Evolutionary conservation across 768 basidiomycete genomes (phyloP).

Genomic region (Stropharia rugosoannulata): DNA sequence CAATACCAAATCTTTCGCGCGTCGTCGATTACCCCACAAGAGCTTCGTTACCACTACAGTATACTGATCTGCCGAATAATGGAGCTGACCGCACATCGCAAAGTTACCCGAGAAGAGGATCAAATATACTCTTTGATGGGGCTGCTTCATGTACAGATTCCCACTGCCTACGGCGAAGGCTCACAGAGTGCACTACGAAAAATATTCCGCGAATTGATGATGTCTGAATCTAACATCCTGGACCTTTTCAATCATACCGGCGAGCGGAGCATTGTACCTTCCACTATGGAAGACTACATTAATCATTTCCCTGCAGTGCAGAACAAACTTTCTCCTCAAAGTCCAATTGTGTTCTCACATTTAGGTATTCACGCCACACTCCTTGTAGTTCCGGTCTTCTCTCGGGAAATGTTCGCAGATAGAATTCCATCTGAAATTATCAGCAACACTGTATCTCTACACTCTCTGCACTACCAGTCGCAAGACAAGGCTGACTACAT

Average conservation of each 20-base stretch:
- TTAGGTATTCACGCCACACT: neutral
- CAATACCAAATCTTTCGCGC: neutral
- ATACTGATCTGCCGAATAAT: neutral
- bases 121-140: neutral
- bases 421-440: too few species aligned
- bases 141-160: neutral
- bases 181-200: neutral
- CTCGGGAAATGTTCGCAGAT: too few species aligned
- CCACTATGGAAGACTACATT: neutral
- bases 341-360: neutral
- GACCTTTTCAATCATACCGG: neutral
- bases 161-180: neutral
- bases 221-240: neutral
- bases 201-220: neutral
- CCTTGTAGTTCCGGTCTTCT: neutral
- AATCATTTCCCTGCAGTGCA: too few species aligned
- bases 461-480: too few species aligned
- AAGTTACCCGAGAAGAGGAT: slow-evolving; percentile 1
- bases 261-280: neutral
- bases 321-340: neutral
- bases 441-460: too few species aligned
- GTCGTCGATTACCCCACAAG: neutral
- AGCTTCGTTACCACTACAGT: neutral
- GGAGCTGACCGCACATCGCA: neutral
- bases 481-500: too few species aligned